Conservation (phyloP, 768 basidiomycete genomes). For the Pulveroboletus sp. region DNA sequence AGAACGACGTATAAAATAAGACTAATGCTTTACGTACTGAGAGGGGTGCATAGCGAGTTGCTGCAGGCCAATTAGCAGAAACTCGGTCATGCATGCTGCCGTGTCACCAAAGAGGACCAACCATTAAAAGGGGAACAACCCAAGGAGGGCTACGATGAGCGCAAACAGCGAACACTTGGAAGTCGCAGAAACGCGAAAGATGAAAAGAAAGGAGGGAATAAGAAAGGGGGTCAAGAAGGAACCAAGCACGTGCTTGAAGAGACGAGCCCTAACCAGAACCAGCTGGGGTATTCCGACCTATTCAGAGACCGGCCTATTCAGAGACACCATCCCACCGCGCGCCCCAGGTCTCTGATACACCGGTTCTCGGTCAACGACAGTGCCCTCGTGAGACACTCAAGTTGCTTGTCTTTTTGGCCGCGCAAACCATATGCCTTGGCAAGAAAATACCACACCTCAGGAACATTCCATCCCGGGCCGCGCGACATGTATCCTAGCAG, state of each 20-base stretch:
- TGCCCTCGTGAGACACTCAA: constrained; percentile 70
- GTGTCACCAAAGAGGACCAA: not conserved
- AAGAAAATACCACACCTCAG: constrained; percentile 94
- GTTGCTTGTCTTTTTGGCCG: constrained; percentile 63
- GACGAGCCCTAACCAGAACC: not conserved
- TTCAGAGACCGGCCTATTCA: constrained; percentile 30
- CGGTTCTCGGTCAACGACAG: constrained; percentile 57
- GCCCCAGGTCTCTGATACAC: constrained; percentile 58
- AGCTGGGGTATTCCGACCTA: too few relatives aligned
- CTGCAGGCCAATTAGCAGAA: not conserved
- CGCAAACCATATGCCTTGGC: constrained; percentile 77
- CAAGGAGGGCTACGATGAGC: not conserved
- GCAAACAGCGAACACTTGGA: not conserved
- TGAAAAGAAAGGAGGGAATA: not conserved
- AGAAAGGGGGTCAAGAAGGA: not conserved
- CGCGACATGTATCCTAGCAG: constrained; percentile 73
- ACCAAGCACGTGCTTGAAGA: not conserved
- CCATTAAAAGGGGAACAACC: not conserved
- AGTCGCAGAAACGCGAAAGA: not conserved
- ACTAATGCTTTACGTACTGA: too few relatives aligned
- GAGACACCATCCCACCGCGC: constrained; percentile 66
- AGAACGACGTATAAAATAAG: not conserved
- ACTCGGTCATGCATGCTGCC: not conserved
- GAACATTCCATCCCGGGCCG: constrained; percentile 82
- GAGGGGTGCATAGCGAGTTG: too few relatives aligned